Evolutionary conservation across 2,329 filamentous ascomycete species (phyloP), one percentile per base, ranked within the genome.

Genomic region (Penicillium verrucosum): DNA sequence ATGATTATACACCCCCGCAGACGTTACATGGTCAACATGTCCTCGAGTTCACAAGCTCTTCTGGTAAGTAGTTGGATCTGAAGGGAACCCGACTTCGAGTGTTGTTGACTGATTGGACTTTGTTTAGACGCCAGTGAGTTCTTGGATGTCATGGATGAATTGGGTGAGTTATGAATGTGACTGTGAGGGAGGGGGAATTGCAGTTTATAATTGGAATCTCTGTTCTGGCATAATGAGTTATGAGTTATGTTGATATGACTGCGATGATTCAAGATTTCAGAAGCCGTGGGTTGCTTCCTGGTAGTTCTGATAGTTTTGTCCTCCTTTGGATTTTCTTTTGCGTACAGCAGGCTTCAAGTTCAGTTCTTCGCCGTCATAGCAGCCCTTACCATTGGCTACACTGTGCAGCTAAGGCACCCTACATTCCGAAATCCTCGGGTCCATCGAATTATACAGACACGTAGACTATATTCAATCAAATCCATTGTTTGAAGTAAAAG

Each of bases 1-100:
- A 79, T 4, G 59, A 62, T 25, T 86, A 85, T 65, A 69, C 63
- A 16, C 75, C 78, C 11, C 75, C 72, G 30, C 61, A 64, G 18
- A 74, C 68, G 2, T 27, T 58, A 1, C 64, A 65, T 16, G 76
- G 76, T 4, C 71, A 75, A 43, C 73, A 77, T 61, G 59, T 76
- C 21, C 57, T 80, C 27, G 70, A 67, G 12, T 80, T 80, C 56
- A 68, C 60, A 46, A 66, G 59, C 38, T 51, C 61, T 23, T 53
- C 58, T 29, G 74, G 76, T 77, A 54, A 59, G 65, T 62, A 32
- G 30, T 32, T 32, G 8, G 23, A 11, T 9, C 10, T 14, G 6
- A n/a, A 14, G 2, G 9, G 12, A 6, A 21, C 29, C 9, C n/a
- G 1, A n/a, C 45, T n/a, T 55, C 1, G 3, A 3, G 12, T n/a